Evolutionary conservation across 495 filamentous ascomycete genomes (phyloP), one percentile per base, ranked within the genome.

Genomic region (Aspergillus hancockii): DNA sequence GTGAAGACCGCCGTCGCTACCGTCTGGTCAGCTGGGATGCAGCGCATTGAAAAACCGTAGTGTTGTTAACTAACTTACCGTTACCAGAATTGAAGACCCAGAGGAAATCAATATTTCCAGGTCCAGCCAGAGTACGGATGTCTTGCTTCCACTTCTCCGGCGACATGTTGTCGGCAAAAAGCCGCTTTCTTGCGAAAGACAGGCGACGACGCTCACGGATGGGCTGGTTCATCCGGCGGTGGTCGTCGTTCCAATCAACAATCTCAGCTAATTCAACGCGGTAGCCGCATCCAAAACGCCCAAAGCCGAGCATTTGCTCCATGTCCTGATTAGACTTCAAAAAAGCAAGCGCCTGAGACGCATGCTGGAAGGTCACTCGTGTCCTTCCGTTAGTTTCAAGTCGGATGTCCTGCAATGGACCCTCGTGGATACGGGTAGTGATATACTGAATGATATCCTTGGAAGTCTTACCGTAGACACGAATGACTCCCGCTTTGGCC

Each of bases 41-140:
- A 34, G 49, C 30, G n/a, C 9, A 30, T 12, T 16, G n/a, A 4
- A 22, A 3, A 13, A 1, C n/a, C 10, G 21, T 10, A 21, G 34
- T 9, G 0, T 32, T 30, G n/a, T 23, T n/a, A 19, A 30, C 13
- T 52, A 18, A 61, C 71, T 65, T 54, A 75, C 72, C 72, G 40
- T 75, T 75, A 16, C 72, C 72, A 58, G 65, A 69, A 57, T 75
- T 75, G 52, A 71, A 75, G 0, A 71, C 65, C 66, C 67, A 73
- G 4, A 73, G 57, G 49, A 71, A 66, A 31, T 72, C 72, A 53
- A 71, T 65, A 55, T 70, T 73, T 22, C 55, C 67, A 6, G 64
- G 53, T 21, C 72, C 72, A 9, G 65, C 72, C 45, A 75, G 16
- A 22, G 49, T 45, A 52, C 63, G 63, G 18, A 75, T 63, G 54